Conservation (phyloP, 2,329 filamentous ascomycete genomes). For the Trichoderma polysporum region DNA sequence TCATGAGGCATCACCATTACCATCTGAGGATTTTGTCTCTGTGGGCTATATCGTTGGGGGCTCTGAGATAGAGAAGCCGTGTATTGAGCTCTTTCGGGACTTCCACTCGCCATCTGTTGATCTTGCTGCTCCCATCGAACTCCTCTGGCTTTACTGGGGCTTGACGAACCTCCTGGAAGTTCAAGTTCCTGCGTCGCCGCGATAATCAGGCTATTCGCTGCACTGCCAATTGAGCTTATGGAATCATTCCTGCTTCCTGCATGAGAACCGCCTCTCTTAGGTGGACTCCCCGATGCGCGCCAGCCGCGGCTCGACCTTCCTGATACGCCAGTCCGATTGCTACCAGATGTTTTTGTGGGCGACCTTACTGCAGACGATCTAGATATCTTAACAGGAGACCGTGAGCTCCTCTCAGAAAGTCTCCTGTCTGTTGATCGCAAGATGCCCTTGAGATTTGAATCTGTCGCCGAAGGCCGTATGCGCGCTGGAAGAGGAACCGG, state of each 20-base stretch:
- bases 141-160: constrained; percentile 43
- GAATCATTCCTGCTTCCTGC: constrained; percentile 29
- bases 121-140: constrained; percentile 29
- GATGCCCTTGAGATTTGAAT: constrained; percentile 52
- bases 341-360: constrained; percentile 27
- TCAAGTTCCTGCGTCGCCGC: constrained; percentile 38
- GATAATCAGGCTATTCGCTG: constrained; percentile 43
- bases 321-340: constrained; percentile 17
- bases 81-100: not conserved
- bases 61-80: constrained; percentile 20
- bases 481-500: constrained; percentile 23
- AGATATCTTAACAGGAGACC: constrained; percentile 35
- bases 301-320: constrained; percentile 22
- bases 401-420: constrained; percentile 40
- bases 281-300: constrained; percentile 30
- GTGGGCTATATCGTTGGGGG: constrained; percentile 17
- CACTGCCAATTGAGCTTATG: constrained; percentile 36
- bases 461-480: constrained; percentile 35
- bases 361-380: constrained; percentile 24
- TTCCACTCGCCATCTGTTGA: not conserved
- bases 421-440: constrained; percentile 54
- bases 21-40: not conserved
- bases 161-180: constrained; percentile 40
- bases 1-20: not conserved
- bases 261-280: constrained; percentile 29